These are phyloP conservation scores for Mycena belliarum DNA, from an alignment of 768 basidiomycete species.

Conservation along the genomic window DNA sequence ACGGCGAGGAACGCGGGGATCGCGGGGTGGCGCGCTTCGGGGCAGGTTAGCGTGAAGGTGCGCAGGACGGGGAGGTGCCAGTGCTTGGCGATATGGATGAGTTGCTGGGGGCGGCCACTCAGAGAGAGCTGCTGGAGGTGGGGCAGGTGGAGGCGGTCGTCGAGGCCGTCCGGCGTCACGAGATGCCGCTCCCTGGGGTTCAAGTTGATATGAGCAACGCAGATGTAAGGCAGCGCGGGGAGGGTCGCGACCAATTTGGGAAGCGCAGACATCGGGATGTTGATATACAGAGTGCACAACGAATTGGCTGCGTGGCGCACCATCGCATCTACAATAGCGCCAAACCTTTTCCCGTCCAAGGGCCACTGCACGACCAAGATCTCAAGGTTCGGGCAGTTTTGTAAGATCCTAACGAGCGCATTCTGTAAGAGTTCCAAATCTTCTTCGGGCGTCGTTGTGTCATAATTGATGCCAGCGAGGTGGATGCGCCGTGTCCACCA, in stretches of 20 bases:
- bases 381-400: conserved; percentile 71
- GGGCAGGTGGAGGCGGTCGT: conserved; percentile 55
- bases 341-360: conserved; percentile 52
- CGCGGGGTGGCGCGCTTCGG: conserved; percentile 18
- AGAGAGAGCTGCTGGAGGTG: conserved; percentile 64
- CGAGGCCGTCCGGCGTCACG: conserved; percentile 55
- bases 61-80: conserved; percentile 67
- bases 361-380: conserved; percentile 72
- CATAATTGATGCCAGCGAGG: conserved; percentile 55
- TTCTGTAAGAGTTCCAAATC: conserved; percentile 52
- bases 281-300: conserved; percentile 64
- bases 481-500: too few species aligned
- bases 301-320: conserved; percentile 48
- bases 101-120: conserved; percentile 58
- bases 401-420: conserved; percentile 58
- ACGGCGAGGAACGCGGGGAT: too few species aligned
- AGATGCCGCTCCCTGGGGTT: conserved; percentile 33
- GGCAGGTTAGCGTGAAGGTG: conserved; percentile 58
- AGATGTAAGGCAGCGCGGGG: conserved; percentile 56
- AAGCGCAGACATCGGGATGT: conserved; percentile 54
- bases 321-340: conserved; percentile 63
- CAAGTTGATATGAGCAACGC: conserved; percentile 59
- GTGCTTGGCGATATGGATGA: conserved; percentile 66
- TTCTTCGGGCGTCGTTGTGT: conserved; percentile 34
- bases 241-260: conserved; percentile 75